phyloP scores from a whole-genome alignment of 2,329 filamentous ascomycete species.

The Bipolaris zeicola region DNA sequence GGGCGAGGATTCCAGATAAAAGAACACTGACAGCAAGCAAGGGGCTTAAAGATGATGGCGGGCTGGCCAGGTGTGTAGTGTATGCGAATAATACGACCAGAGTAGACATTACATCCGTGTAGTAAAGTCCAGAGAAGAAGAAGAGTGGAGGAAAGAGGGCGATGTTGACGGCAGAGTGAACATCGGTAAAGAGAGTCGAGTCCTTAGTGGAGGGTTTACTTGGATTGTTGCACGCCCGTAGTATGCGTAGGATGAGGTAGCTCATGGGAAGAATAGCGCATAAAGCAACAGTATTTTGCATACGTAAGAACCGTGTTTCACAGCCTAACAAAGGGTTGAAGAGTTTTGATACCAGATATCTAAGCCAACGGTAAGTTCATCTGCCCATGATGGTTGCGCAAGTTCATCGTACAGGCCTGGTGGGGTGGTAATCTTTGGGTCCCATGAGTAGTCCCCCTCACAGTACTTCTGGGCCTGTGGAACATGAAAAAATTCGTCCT shows the following conservation, averaged over 20 bases:
- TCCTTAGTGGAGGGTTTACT: slow-evolving; percentile 8
- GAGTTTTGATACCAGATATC: slow-evolving; percentile 52
- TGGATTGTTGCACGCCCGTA: slow-evolving; percentile 14
- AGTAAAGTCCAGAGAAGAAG: slow-evolving; percentile 95
- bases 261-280: slow-evolving; percentile 42
- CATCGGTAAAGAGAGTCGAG: slow-evolving; percentile 45
- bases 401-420: slow-evolving; percentile 68
- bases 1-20: slow-evolving; percentile 67
- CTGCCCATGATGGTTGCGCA: background rate
- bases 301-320: slow-evolving; percentile 45
- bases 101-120: slow-evolving; percentile 88
- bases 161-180: slow-evolving; percentile 76
- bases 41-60: slow-evolving; percentile 17
- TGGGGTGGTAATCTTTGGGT: slow-evolving; percentile 96
- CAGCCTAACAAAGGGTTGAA: slow-evolving; percentile 50
- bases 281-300: slow-evolving; percentile 48
- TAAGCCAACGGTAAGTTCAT: slow-evolving; percentile 39
- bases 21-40: slow-evolving; percentile 24
- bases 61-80: slow-evolving; percentile 51
- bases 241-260: slow-evolving; percentile 29
- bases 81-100: slow-evolving; percentile 75
- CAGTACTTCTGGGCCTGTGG: slow-evolving; percentile 92
- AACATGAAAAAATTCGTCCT: slow-evolving; percentile 90
- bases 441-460: slow-evolving; percentile 74
- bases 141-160: slow-evolving; percentile 87